Evolutionary conservation across 148 eudicot genomes (phyloP), one percentile per base, ranked within the genome.

Genomic region (Cornus suecica): DNA sequence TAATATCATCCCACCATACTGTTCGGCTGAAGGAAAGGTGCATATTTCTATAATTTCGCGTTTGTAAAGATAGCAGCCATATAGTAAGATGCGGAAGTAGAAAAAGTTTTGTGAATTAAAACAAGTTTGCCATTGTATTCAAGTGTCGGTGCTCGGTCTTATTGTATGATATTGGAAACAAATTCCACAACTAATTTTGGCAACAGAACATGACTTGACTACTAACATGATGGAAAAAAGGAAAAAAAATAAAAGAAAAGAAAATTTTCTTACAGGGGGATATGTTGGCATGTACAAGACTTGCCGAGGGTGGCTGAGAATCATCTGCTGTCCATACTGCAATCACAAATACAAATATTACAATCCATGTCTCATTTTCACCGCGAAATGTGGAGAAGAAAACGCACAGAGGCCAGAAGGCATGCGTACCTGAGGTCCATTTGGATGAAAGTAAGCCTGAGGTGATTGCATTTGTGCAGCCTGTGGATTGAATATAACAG

Each of bases 271-370:
- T 86, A 95, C 97, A n/a, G 88, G 75, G 74, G 94, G 89, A 83
- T 89, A 93, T 31, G 89, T 82, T 69, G 88, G 99, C 97, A 93
- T 95, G 90, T 91, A 93, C 80, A 93, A 64, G 61, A 95, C 86
- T 80, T 85, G 94, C 74, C 93, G 88, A 42, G 92, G 99, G 71
- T 92, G 99, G 74, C 97, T 93, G 65, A 92, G 74, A 75, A 95
- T 81, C 98, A 94, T 91, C 83, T 86, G 99, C 87, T 93, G 99
- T 77, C 97, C 93, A 80, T 87, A 93, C 94, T 91, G 93, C 82
- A 78, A 76, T 63, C 69, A 51, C 25, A 66, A 66, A 26, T 4
- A 70, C 2, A 24, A 69, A 30, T 63, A 23, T 51, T 72, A 52
- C 58, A 66, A 22, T 0, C 24, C 20, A 37, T 20, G 27, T 10